phyloP scores from a whole-genome alignment of 2,329 filamentous ascomycete genomes.

The Blumeria hordei region DNA sequence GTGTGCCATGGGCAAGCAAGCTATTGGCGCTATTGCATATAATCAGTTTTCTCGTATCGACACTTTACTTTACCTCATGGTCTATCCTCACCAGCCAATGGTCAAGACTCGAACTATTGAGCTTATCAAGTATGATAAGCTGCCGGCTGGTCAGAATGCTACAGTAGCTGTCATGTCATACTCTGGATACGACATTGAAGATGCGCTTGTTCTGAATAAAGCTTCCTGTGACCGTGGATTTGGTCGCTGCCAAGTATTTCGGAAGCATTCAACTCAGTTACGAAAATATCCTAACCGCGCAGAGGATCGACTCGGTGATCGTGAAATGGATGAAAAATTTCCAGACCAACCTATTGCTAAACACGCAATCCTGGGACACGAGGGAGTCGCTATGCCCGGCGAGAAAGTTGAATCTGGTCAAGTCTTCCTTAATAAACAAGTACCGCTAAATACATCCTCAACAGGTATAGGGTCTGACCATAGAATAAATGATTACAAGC shows the following conservation, averaged over 20 bases:
- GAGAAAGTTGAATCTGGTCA: conserved; percentile 56
- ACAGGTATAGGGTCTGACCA: conserved; percentile 46
- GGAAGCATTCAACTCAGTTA: conserved; percentile 69
- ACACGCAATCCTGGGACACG: conserved; percentile 51
- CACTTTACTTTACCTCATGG: conserved; percentile 83
- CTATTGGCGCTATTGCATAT: conserved; percentile 91
- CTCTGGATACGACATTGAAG: conserved; percentile 97
- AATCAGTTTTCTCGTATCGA: conserved; percentile 97
- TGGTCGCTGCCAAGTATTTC: conserved; percentile 91
- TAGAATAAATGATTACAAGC: conserved; percentile 34
- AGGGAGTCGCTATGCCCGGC: conserved; percentile 75
- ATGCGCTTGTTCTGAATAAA: conserved; percentile 90
- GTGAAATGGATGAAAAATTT: conserved; percentile 24
- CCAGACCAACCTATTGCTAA: conserved; percentile 40
- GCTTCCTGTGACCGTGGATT: conserved; percentile 87
- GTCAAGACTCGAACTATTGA: conserved; percentile 95
- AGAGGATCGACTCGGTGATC: conserved; percentile 38
- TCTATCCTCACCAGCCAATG: conserved; percentile 94
- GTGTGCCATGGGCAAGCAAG: conserved; percentile 99
- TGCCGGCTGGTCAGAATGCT: conserved; percentile 89
- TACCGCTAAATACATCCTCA: conserved; percentile 52
- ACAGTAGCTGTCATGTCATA: conserved; percentile 98
- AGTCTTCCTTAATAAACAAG: conserved; percentile 75
- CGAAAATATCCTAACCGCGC: conserved; percentile 75
- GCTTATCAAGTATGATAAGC: conserved; percentile 87